Base-by-base conservation (phyloP, 192 early-diverging fungal genomes). In the Coemansia sp. region DNA sequence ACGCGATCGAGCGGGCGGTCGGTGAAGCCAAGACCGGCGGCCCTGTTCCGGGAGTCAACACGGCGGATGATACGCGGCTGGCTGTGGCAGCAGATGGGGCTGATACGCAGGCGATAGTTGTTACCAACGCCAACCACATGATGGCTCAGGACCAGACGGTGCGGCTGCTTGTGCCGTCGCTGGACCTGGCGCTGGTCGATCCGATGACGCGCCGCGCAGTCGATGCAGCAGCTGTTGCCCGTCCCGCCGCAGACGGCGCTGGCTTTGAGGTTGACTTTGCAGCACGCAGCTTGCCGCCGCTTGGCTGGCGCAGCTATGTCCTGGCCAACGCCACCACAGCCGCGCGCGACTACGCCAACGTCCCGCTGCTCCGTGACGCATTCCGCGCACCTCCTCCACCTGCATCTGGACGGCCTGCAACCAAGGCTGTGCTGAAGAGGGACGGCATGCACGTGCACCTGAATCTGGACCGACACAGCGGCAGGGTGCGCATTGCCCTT, bases 51-150 rank as follows among this genome's bases (percentile, higher is more conserved):
- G 68, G 47, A 30, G 58, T 54, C 54, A 70, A 59, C 45, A 59
- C 68, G 14, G 68, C 68, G 2, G 57, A 54, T 19, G 50, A 31
- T 17, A 13, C 52, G 30, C 33, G n/a, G 6, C 48, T 65, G 30
- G 36, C 52, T 11, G 50, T 63, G 20, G 34, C 34, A 2, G 34
- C 61, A 6, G 56, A 19, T 0, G 9, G 14, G 59, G 67, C 50
- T 30, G n/a, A 10, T 56, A 41, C 45, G 4, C 50, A 34, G 14
- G 40, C 47, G 4, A 34, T 79, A 7, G 50, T 38, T 0, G 76
- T 79, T 55, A 62, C 63, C 45, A 79, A 79, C 27, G 66, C 67
- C 1, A 52, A 42, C 4, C 38, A 45, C 42, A 50, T 79, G 23
- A 50, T 15, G 1, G 41, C 67, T 33, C 76, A 73, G 48, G 47